Evolutionary conservation across 2,329 filamentous ascomycete species (phyloP), one percentile per base, ranked within the genome.

Genomic region (Ascochyta rabiei): DNA sequence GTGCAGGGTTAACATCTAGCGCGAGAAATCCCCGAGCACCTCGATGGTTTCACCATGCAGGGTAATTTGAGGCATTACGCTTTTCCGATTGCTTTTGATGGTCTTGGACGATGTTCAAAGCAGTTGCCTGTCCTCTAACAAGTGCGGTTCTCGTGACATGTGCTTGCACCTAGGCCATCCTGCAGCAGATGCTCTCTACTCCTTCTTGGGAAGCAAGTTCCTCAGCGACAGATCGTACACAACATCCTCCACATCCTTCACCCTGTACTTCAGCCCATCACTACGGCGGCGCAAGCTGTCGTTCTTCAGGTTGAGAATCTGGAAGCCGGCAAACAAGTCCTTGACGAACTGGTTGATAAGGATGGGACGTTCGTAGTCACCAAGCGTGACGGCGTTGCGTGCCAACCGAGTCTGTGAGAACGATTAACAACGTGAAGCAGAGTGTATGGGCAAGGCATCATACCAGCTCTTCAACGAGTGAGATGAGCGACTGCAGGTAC

Each of bases 191-290:
- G 24, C 28, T 37, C 31, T 23, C 56, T 61, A 48, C 42, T 60
- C 52, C 50, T 71, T 71, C 57, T 72, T 73, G 2, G 69, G 67
- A 12, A 96, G 82, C 70, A 98, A 75, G 45, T 95, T 93, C 55
- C 95, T 85, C 71, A 99, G 79, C 21, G 90, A 93, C 52, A 99
- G 79, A 74, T 99, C 95, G 71, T 99, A 99, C 45, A 98, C 93
- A 12, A 99, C 92, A 72, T 98, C 95, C 80, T 99, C 95, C 12
- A 97, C 91, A 75, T 96, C 93, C 82, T 98, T 99, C 69, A 99
- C 91, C 68, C 89, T 89, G 73, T 99, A 99, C 82, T 99, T 99
- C 76, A 99, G 89, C 5, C 89, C 89, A 77, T 99, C 95, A 51
- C 91, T 91, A 59, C 91, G 84, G 79, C 92, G 91, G 56, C 95